phyloP scores from a whole-genome alignment of 192 early-diverging fungal species.

The Backusella macrospora region DNA sequence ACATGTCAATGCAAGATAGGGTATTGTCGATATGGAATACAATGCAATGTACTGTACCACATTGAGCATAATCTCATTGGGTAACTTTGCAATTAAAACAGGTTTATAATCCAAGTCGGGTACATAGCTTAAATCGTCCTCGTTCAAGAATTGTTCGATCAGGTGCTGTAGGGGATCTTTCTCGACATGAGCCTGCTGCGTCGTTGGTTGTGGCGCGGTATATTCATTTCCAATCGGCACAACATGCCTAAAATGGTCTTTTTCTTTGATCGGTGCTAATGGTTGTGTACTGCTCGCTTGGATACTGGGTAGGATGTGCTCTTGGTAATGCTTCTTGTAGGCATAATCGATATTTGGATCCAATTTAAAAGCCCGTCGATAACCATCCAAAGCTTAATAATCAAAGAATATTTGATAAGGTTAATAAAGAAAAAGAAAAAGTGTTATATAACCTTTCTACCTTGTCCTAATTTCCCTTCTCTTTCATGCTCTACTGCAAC shows the following conservation, averaged over 20 bases:
- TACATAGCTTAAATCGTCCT: conserved; percentile 12
- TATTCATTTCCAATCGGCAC: conserved; percentile 20
- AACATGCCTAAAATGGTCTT: conserved; percentile 2
- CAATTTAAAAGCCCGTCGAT: conserved; percentile 41
- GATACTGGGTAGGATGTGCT: not conserved
- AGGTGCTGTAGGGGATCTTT: not conserved
- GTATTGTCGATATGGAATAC: conserved; percentile 31
- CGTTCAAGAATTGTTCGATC: not conserved
- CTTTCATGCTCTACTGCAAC: conserved; percentile 38
- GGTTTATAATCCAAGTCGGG: conserved; percentile 35
- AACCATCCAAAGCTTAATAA: conserved; percentile 35
- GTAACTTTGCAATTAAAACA: conserved; percentile 38
- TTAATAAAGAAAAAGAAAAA: not conserved
- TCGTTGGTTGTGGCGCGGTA: not conserved
- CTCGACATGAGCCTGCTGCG: not conserved
- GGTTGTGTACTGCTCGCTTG: not conserved
- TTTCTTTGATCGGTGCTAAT: not conserved
- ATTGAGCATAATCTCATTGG: conserved; percentile 39
- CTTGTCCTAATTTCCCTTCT: conserved; percentile 42
- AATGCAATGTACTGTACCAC: conserved; percentile 32
- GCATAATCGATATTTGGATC: conserved; percentile 35
- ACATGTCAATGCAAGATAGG: conserved; percentile 38
- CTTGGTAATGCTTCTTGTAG: conserved; percentile 35
- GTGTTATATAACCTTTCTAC: conserved; percentile 5
- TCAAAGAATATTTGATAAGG: no score